Conservation (phyloP, 441 rosid genomes). For the Pelargonium citronellum region DNA sequence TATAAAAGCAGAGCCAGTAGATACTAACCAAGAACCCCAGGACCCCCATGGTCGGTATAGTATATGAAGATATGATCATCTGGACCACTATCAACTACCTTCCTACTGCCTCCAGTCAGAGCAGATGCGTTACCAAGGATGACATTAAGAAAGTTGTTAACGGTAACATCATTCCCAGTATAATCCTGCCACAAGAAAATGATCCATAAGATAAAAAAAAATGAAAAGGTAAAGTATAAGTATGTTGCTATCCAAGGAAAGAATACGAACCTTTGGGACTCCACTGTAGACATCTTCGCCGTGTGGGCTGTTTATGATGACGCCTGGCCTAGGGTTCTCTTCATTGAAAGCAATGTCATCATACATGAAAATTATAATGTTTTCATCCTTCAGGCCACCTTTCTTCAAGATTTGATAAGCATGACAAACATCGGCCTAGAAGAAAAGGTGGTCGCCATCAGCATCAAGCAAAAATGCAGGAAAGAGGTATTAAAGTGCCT, state of each 20-base stretch:
- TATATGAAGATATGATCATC: slow-evolving; percentile 83
- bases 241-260: neutral
- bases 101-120: slow-evolving; percentile 77
- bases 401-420: slow-evolving; percentile 84
- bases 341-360: slow-evolving; percentile 71
- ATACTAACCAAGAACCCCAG: slow-evolving; percentile 87
- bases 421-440: slow-evolving; percentile 89
- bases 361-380: slow-evolving; percentile 86
- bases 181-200: slow-evolving; percentile 58
- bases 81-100: slow-evolving; percentile 83
- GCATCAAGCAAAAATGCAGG: neutral
- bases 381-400: slow-evolving; percentile 91
- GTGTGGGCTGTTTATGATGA: slow-evolving; percentile 75
- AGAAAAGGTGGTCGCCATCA: neutral
- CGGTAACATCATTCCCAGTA: slow-evolving; percentile 64
- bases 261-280: slow-evolving; percentile 64
- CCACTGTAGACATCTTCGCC: slow-evolving; percentile 81
- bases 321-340: slow-evolving; percentile 84
- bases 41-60: slow-evolving; percentile 91
- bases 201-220: slow-evolving; percentile 8
- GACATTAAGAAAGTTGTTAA: slow-evolving; percentile 62
- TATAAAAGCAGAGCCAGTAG: too few species aligned
- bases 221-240: neutral
- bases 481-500: too few species aligned
- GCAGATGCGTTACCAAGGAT: slow-evolving; percentile 79